These are phyloP conservation scores for Suhomyces canberraensis DNA, from an alignment of 805 yeast genomes.

Conservation along the genomic window DNA sequence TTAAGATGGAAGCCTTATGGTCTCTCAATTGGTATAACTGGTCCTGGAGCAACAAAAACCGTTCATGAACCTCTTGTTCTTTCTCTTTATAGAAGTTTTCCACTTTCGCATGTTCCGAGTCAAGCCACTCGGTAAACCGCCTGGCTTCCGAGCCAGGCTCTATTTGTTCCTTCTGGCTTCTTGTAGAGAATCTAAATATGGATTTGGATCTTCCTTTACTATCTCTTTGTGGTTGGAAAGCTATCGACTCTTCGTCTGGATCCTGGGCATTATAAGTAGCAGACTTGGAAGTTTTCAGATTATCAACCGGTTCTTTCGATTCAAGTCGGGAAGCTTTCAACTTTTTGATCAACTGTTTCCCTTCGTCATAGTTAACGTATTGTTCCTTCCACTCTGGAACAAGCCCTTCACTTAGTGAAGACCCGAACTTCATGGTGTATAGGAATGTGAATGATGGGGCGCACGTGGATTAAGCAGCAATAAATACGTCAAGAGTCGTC, in stretches of 20 bases:
- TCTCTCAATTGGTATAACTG: slow-evolving; percentile 65
- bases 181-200: slow-evolving; percentile 19
- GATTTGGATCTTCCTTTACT: slow-evolving; percentile 13
- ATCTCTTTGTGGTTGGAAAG: slow-evolving; percentile 1
- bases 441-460: no score
- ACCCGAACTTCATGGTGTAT: slow-evolving; percentile 65
- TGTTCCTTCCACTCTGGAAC: slow-evolving; percentile 88
- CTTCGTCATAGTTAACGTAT: slow-evolving; percentile 68
- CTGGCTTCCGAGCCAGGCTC: slow-evolving; percentile 32
- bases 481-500: no score
- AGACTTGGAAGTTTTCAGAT: slow-evolving; percentile 18
- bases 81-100: slow-evolving; percentile 57
- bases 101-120: slow-evolving; percentile 56
- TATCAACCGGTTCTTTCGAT: background rate
- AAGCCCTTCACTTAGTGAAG: slow-evolving; percentile 60
- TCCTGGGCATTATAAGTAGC: slow-evolving; percentile 6
- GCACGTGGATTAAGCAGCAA: no score
- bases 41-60: slow-evolving; percentile 61
- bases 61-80: slow-evolving; percentile 57
- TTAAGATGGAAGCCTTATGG: slow-evolving; percentile 32
- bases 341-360: slow-evolving; percentile 51
- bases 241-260: background rate
- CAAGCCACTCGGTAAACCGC: slow-evolving; percentile 67
- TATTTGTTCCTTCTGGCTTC: slow-evolving; percentile 16
- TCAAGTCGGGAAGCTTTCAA: slow-evolving; percentile 15